Evolutionary conservation across 179 eudicot species (phyloP).

Genomic region (Amaranthus tricolor): DNA sequence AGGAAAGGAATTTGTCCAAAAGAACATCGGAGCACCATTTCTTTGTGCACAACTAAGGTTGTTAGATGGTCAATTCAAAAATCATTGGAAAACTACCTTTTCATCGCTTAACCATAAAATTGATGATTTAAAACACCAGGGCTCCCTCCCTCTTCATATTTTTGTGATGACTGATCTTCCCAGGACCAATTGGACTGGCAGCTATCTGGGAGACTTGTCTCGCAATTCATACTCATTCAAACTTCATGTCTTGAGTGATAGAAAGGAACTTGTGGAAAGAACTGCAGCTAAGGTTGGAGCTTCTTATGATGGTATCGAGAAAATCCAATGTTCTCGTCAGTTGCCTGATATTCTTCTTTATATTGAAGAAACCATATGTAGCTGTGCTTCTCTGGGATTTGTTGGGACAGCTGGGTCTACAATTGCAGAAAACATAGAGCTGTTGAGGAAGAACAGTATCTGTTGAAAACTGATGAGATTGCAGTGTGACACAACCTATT

Average conservation of each 20-base stretch:
- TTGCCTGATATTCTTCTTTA: constrained; percentile 65
- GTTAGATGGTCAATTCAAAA: constrained; percentile 93
- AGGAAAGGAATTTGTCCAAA: constrained; percentile 51
- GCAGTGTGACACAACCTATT: constrained; percentile 5
- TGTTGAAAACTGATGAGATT: constrained; percentile 30
- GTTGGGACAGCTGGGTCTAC: constrained; percentile 92
- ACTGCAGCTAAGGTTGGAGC: constrained; percentile 49
- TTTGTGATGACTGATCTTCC: constrained; percentile 98
- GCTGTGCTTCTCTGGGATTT: constrained; percentile 92
- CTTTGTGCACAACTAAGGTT: constrained; percentile 87
- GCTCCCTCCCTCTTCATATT: constrained; percentile 58
- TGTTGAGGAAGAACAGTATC: constrained; percentile 61
- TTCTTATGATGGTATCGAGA: constrained; percentile 28
- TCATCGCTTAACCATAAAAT: constrained; percentile 48
- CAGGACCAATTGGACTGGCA: constrained; percentile 61
- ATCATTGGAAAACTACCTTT: constrained; percentile 72
- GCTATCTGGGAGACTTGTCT: constrained; percentile 63
- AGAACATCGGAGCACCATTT: constrained; percentile 57
- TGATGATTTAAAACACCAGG: constrained; percentile 48
- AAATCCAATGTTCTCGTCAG: constrained; percentile 35
- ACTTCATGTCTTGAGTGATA: constrained; percentile 56
- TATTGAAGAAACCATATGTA: constrained; percentile 72
- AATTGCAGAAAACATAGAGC: constrained; percentile 73
- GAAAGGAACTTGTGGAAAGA: constrained; percentile 44
- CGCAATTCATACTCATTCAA: constrained; percentile 44